Conservation (phyloP, 768 basidiomycete genomes). For the Psilocybe subaeruginosa region DNA sequence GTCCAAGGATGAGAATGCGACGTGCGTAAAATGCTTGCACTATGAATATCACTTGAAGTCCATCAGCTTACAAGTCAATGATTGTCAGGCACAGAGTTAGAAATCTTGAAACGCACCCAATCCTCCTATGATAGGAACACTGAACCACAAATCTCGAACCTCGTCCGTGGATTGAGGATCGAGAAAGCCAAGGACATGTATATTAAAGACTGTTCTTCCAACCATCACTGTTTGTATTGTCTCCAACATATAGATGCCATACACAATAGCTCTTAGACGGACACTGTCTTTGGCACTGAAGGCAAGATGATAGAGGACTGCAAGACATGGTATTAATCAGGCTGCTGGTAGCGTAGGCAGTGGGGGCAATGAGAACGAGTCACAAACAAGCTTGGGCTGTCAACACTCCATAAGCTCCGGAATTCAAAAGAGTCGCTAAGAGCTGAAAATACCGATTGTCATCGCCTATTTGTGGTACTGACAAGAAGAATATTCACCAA, state of each 20-base stretch:
- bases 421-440: background rate
- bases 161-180: background rate
- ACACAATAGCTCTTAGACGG: background rate
- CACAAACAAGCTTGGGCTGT: background rate
- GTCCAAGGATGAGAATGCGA: background rate
- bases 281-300: constrained; percentile 2
- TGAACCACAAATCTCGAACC: constrained; percentile 1
- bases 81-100: background rate
- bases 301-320: constrained; percentile 7
- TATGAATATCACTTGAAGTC: background rate
- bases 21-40: background rate
- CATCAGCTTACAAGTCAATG: background rate
- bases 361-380: background rate
- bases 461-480: background rate
- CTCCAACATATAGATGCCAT: constrained; percentile 4
- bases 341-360: too few relatives aligned
- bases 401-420: background rate
- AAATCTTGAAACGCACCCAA: background rate
- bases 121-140: constrained; percentile 4
- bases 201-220: background rate
- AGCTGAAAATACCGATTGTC: background rate
- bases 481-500: background rate
- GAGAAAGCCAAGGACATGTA: background rate
- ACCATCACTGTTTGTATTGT: constrained; percentile 4
- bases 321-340: too few relatives aligned